Conservation (phyloP, 805 yeast species). For the Teunomyces gatunensis region DNA sequence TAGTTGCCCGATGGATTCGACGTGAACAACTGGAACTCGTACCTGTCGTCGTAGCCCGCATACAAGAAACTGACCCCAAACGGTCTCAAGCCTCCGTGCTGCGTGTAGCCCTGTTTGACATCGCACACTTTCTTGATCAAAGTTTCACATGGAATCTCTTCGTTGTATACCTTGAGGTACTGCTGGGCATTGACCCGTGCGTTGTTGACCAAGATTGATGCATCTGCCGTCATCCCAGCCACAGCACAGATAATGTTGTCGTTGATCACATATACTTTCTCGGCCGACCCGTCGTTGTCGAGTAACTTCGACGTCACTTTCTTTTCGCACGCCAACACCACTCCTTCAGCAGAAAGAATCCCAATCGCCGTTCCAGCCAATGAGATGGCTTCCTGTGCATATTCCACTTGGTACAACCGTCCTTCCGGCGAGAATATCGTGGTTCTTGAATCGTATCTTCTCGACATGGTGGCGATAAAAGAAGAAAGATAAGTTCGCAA, state of each 20-base stretch:
- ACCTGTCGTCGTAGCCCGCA: conserved; percentile 91
- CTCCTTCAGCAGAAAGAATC: conserved; percentile 75
- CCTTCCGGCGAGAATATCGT: conserved; percentile 99
- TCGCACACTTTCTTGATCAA: conserved; percentile 88
- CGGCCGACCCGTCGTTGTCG: conserved; percentile 92
- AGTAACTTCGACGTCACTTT: conserved; percentile 89
- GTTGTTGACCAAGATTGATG: conserved; percentile 80
- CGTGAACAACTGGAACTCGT: conserved; percentile 88
- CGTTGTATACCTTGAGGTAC: conserved; percentile 82
- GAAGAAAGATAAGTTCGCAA: not conserved
- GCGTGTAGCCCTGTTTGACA: conserved; percentile 96
- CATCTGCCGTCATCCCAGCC: conserved; percentile 98
- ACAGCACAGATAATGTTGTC: conserved; percentile 89
- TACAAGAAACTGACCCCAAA: conserved; percentile 95
- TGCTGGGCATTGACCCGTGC: conserved; percentile 85
- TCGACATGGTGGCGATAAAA: conserved; percentile 47
- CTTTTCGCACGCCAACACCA: conserved; percentile 94
- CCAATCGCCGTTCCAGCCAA: conserved; percentile 85
- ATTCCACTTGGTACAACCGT: conserved; percentile 93
- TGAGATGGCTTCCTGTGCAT: conserved; percentile 88
- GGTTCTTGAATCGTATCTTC: conserved; percentile 99
- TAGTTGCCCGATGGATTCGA: conserved; percentile 97
- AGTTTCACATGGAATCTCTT: conserved; percentile 90
- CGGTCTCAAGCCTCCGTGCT: conserved; percentile 97
- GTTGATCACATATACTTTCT: conserved; percentile 83